Percentiles rank a stretch among this genome's conserved stretches.
Conservation (phyloP, 768 basidiomycete genomes). For the Suillus subluteus region DNA sequence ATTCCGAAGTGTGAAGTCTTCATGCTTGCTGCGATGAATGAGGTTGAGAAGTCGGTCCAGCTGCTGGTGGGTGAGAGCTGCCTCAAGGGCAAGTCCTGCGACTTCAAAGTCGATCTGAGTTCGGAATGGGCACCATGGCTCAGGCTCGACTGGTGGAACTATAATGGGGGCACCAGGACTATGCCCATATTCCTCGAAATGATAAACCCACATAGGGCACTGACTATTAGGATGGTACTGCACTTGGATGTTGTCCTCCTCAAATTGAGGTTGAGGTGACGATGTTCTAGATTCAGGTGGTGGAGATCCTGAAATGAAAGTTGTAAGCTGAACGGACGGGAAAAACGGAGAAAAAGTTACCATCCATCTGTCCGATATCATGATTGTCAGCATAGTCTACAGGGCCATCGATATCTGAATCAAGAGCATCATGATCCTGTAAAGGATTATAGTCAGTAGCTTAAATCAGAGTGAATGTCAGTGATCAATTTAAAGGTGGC, state of each 20-base stretch:
- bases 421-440: neutral
- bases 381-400: neutral
- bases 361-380: neutral
- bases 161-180: neutral
- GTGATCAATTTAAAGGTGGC: neutral
- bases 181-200: constrained; percentile 21
- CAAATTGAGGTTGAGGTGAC: neutral
- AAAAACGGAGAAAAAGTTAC: neutral
- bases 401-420: neutral
- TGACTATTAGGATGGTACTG: constrained; percentile 27
- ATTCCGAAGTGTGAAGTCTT: constrained; percentile 16
- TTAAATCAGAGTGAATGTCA: neutral
- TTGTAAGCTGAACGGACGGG: neutral
- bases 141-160: constrained; percentile 4
- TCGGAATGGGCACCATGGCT: constrained; percentile 37
- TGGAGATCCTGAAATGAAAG: neutral
- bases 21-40: constrained; percentile 6
- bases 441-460: neutral
- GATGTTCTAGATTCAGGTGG: neutral
- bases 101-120: no score
- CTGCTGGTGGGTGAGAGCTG: constrained; percentile 23
- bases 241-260: constrained; percentile 25
- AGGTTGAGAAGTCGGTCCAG: constrained; percentile 25
- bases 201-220: constrained; percentile 9
- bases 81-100: constrained; percentile 10